Conservation (phyloP, 2,329 filamentous ascomycete species). For the Nigrograna mackinnonii region DNA sequence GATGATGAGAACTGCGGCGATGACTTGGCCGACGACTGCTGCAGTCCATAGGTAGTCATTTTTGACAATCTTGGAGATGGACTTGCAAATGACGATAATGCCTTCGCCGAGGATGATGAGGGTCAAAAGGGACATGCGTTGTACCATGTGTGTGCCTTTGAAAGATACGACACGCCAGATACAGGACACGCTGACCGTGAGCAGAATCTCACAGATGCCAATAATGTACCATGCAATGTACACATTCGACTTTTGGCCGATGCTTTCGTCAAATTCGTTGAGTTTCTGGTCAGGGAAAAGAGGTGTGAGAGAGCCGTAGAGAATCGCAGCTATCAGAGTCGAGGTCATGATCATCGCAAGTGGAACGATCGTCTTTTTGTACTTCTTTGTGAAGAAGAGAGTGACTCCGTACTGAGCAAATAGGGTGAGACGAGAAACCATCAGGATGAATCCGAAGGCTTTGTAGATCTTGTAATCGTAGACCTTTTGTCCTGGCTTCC, state of each 20-base stretch:
- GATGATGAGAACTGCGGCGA: constrained; percentile 36
- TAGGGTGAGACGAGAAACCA: constrained; percentile 40
- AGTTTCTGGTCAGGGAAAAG: constrained; percentile 23
- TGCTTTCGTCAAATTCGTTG: neutral
- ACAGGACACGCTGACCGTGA: constrained; percentile 34
- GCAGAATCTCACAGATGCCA: constrained; percentile 30
- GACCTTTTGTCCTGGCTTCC: constrained; percentile 39
- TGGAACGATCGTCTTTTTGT: constrained; percentile 31
- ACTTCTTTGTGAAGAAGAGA: constrained; percentile 34
- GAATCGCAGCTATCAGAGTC: constrained; percentile 35
- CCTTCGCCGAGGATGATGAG: constrained; percentile 45
- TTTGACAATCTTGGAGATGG: constrained; percentile 39
- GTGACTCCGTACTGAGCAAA: constrained; percentile 43
- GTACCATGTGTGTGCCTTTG: constrained; percentile 42
- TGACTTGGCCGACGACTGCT: constrained; percentile 34
- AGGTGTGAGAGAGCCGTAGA: constrained; percentile 35
- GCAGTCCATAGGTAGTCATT: constrained; percentile 28
- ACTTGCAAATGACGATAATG: constrained; percentile 40
- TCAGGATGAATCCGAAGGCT: constrained; percentile 41
- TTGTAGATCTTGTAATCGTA: constrained; percentile 49
- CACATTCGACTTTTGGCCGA: constrained; percentile 28
- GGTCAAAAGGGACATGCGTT: constrained; percentile 42
- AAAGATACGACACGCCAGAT: constrained; percentile 38
- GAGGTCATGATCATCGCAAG: constrained; percentile 36
- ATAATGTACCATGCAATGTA: constrained; percentile 60